Evolutionary conservation across 1,284 basidiomycete species (phyloP).

Genomic region (Rhodotorula sp.): DNA sequence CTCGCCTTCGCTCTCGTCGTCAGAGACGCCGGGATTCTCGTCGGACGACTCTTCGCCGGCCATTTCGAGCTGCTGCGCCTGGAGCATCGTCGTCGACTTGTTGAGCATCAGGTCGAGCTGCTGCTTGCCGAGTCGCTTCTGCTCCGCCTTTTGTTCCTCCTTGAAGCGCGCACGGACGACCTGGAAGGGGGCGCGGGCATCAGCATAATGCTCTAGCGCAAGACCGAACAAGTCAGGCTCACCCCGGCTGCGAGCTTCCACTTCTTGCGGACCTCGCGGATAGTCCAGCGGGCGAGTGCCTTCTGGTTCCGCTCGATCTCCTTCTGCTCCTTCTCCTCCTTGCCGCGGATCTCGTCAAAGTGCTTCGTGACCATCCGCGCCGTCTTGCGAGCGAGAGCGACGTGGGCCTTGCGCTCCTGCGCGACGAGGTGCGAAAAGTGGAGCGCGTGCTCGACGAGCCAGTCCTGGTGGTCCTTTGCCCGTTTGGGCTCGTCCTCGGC

Average conservation of each 20-base stretch:
- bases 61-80: slow-evolving; percentile 75
- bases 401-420: slow-evolving; percentile 49
- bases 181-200: slow-evolving; percentile 48
- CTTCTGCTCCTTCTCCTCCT: slow-evolving; percentile 62
- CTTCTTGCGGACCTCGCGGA: slow-evolving; percentile 69
- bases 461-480: slow-evolving; percentile 49
- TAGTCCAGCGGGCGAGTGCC: slow-evolving; percentile 67
- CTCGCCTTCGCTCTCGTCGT: slow-evolving; percentile 38
- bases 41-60: slow-evolving; percentile 48
- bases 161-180: slow-evolving; percentile 71
- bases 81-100: slow-evolving; percentile 82
- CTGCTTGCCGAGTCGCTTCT: slow-evolving; percentile 68
- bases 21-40: slow-evolving; percentile 43
- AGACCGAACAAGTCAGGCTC: slow-evolving; percentile 48
- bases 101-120: slow-evolving; percentile 88
- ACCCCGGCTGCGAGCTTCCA: slow-evolving; percentile 90
- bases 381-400: slow-evolving; percentile 55
- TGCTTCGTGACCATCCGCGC: slow-evolving; percentile 70
- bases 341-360: slow-evolving; percentile 67
- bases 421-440: slow-evolving; percentile 51
- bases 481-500: slow-evolving; percentile 23
- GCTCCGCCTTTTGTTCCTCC: slow-evolving; percentile 61
- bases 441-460: slow-evolving; percentile 51
- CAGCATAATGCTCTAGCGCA: not conserved
- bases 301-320: slow-evolving; percentile 69